These are phyloP conservation scores for Hypericum androsaemum DNA, from an alignment of 345 rosid genomes.

Conservation along the genomic window DNA sequence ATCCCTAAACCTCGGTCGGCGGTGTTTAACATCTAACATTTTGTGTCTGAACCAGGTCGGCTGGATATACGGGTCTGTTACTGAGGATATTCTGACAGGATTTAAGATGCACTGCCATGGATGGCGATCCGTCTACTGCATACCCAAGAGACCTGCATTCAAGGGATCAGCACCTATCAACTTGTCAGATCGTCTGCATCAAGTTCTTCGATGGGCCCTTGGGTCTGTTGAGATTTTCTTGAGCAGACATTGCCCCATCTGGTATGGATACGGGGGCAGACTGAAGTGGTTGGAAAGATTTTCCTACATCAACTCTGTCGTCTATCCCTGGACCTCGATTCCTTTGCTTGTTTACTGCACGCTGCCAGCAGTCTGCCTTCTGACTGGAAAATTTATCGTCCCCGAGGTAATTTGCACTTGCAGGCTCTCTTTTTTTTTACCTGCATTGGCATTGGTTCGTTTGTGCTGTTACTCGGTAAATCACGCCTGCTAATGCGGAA, in stretches of 20 bases:
- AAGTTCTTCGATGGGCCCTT: conserved; percentile 7
- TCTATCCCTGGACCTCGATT: conserved; percentile 1
- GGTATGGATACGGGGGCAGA: conserved; percentile 5
- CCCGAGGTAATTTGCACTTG: not conserved
- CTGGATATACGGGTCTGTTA: conserved; percentile 5
- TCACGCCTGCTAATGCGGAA: not conserved
- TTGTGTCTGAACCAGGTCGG: not conserved
- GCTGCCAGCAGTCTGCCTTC: conserved; percentile 5
- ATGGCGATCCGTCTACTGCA: conserved; percentile 2
- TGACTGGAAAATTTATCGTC: conserved; percentile 1
- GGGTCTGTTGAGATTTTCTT: conserved; percentile 5
- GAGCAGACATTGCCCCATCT: conserved; percentile 4
- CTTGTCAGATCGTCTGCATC: conserved; percentile 5
- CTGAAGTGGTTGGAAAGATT: conserved; percentile 5
- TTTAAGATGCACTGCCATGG: conserved; percentile 6
- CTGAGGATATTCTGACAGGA: conserved; percentile 1
- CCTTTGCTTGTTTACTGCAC: conserved; percentile 1
- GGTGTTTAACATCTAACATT: not conserved
- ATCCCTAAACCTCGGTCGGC: not conserved
- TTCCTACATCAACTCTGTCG: conserved; percentile 1
- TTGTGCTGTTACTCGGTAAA: no score
- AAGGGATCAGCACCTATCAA: conserved; percentile 5
- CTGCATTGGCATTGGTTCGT: not conserved
- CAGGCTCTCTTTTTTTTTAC: not conserved
- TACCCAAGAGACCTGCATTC: conserved; percentile 4